Percentiles rank a stretch among this genome's conserved stretches.
These are phyloP conservation scores for Smallanthus sonchifolius DNA, from an alignment of 129 eudicot species.

Conservation along the genomic window DNA sequence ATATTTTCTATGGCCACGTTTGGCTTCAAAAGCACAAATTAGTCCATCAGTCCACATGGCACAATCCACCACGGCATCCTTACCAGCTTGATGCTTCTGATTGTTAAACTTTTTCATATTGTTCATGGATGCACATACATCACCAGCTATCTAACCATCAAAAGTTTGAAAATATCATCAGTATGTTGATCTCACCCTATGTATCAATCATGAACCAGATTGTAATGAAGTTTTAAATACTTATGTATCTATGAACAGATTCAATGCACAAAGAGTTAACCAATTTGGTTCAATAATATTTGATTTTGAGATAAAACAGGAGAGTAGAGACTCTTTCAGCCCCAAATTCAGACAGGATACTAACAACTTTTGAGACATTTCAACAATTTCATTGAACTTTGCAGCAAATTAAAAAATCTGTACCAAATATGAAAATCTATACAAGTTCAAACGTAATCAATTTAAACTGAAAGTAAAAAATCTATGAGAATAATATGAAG, in stretches of 20 bases:
- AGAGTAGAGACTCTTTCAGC: not conserved
- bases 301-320: not conserved
- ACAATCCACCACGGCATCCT: constrained; percentile 18
- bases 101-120: no score
- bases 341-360: not conserved
- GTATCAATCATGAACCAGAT: not conserved
- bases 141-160: not conserved
- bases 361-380: not conserved
- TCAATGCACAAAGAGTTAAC: not conserved
- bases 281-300: not conserved
- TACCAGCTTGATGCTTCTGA: not conserved
- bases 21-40: constrained; percentile 65
- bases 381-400: not conserved
- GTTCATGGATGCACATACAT: not conserved
- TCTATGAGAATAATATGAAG: not conserved
- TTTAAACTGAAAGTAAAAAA: not conserved
- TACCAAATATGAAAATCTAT: not conserved
- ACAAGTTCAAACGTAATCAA: not conserved
- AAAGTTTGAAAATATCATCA: no score
- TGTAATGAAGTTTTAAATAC: not conserved
- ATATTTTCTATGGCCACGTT: constrained; percentile 35
- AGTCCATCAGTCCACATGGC: constrained; percentile 70
- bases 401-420: not conserved
- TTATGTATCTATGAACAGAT: not conserved
- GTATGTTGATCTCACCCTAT: no score